A percentile compares a stretch with the other conserved stretches of the same genome.
Conservation (phyloP, 345 rosid species). For the Pugionium cornutum region DNA sequence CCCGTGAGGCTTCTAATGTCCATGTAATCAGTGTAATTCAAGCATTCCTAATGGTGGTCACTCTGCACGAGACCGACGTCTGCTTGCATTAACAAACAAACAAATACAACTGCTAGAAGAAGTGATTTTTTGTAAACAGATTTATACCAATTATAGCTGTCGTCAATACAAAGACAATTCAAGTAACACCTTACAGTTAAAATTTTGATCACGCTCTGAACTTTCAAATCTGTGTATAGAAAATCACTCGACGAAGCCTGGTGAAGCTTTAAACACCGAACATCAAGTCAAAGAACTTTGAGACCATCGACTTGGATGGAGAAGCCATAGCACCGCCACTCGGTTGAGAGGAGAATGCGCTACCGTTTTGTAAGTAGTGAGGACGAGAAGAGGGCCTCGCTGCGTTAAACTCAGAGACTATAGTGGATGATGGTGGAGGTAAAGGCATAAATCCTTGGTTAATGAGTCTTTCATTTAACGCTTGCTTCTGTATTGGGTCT, state of each 20-base stretch:
- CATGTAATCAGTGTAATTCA: constrained; percentile 32
- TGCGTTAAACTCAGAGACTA: constrained; percentile 48
- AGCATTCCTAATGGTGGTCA: constrained; percentile 1
- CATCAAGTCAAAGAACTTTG: constrained; percentile 78
- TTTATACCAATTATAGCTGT: constrained; percentile 33
- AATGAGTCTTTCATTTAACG: constrained; percentile 68
- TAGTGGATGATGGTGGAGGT: constrained; percentile 54
- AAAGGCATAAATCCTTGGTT: constrained; percentile 84
- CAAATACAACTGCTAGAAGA: constrained; percentile 1
- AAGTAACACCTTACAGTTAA: constrained; percentile 1
- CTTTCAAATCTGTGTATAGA: constrained; percentile 13
- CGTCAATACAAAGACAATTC: constrained; percentile 27
- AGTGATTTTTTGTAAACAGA: constrained; percentile 8
- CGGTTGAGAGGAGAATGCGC: constrained; percentile 52
- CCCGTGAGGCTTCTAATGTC: constrained; percentile 41
- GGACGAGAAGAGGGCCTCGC: constrained; percentile 51
- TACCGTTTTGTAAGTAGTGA: constrained; percentile 66
- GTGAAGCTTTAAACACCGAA: constrained; percentile 55
- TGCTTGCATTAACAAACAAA: constrained; percentile 13
- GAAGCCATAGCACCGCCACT: constrained; percentile 73
- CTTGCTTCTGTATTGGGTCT: constrained; percentile 78
- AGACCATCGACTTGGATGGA: constrained; percentile 78
- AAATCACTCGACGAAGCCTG: neutral
- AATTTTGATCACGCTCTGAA: constrained; percentile 28
- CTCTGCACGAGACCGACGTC: constrained; percentile 27